These are phyloP conservation scores for Stachybotrys chartarum DNA, from an alignment of 2,329 filamentous ascomycete genomes.

Conservation along the genomic window DNA sequence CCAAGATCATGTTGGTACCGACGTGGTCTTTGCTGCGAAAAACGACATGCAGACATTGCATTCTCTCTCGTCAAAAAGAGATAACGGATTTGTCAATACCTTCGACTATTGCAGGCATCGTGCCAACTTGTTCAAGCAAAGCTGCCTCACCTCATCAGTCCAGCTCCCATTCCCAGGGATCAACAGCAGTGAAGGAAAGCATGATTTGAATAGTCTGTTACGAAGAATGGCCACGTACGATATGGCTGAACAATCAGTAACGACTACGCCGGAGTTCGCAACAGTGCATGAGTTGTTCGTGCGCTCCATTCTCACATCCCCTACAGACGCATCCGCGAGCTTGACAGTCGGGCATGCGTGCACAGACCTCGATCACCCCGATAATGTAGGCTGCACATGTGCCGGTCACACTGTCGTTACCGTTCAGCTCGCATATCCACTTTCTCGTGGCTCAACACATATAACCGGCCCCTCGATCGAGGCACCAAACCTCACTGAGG, in stretches of 20 bases:
- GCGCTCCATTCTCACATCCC: not conserved
- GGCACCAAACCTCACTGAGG: conserved; percentile 33
- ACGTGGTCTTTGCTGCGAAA: not conserved
- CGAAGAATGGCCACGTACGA: not conserved
- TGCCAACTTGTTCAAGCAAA: not conserved
- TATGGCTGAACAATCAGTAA: not conserved
- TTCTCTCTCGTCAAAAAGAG: no score
- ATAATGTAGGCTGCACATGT: not conserved
- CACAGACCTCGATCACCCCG: not conserved
- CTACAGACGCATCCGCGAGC: not conserved
- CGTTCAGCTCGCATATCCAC: conserved; percentile 52
- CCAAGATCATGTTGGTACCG: conserved; percentile 21
- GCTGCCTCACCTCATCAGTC: not conserved
- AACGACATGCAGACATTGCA: not conserved
- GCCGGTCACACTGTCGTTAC: conserved; percentile 40
- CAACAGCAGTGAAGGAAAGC: not conserved
- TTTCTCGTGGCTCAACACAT: conserved; percentile 52
- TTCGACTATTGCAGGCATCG: not conserved
- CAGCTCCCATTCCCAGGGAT: not conserved
- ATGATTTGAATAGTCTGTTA: not conserved
- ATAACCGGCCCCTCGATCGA: conserved; percentile 39
- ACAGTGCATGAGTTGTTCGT: not conserved
- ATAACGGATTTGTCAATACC: not conserved
- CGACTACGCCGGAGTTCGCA: not conserved
- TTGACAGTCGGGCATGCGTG: not conserved